A percentile compares a stretch with the other conserved stretches of the same genome.
Conservation (phyloP, 306 rosid genomes). For the Senna tora region DNA sequence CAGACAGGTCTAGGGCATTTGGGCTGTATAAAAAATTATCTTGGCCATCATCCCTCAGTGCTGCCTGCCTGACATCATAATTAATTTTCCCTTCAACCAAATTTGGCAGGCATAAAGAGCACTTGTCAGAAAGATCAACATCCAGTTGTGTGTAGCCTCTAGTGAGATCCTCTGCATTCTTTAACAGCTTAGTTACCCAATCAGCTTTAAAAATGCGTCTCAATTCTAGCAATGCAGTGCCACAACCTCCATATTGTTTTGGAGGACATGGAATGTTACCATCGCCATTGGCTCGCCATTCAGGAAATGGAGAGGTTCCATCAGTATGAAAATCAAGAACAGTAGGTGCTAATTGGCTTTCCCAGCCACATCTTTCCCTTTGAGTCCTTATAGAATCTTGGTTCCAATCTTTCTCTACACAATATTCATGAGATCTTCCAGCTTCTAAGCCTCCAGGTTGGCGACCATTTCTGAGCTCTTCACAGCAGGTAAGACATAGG, state of each 20-base stretch:
- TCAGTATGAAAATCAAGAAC: slow-evolving; percentile 33
- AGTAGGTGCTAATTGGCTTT: slow-evolving; percentile 38
- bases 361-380: slow-evolving; percentile 41
- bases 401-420: slow-evolving; percentile 33
- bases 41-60: slow-evolving; percentile 39
- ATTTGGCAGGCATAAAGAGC: slow-evolving; percentile 39
- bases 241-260: slow-evolving; percentile 45
- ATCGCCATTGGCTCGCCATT: slow-evolving; percentile 46
- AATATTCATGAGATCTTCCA: slow-evolving; percentile 44
- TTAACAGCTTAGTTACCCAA: slow-evolving; percentile 45
- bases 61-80: slow-evolving; percentile 40
- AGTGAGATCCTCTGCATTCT: slow-evolving; percentile 49
- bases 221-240: slow-evolving; percentile 39
- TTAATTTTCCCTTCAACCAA: slow-evolving; percentile 39
- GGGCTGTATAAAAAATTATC: slow-evolving; percentile 46
- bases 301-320: slow-evolving; percentile 36
- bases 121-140: slow-evolving; percentile 30
- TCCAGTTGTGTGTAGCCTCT: slow-evolving; percentile 31
- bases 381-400: slow-evolving; percentile 33
- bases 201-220: slow-evolving; percentile 45
- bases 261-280: slow-evolving; percentile 49
- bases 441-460: slow-evolving; percentile 50
- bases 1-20: slow-evolving; percentile 40
- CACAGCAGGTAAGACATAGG: slow-evolving; percentile 60
- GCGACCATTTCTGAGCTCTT: slow-evolving; percentile 54